Conservation (phyloP, 2,329 filamentous ascomycete species). For the Podosphaera xanthii region DNA sequence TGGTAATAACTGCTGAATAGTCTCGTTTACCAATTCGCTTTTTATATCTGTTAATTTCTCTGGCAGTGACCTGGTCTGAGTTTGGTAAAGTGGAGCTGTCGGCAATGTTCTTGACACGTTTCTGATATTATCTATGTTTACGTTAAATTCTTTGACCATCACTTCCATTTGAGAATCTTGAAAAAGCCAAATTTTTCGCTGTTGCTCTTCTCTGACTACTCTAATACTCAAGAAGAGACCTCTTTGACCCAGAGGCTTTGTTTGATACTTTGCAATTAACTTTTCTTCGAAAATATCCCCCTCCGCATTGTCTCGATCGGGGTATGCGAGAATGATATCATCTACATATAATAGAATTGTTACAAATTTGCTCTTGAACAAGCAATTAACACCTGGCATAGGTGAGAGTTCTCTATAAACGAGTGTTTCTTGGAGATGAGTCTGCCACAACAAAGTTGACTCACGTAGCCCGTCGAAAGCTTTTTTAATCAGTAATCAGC, state of each 20-base stretch:
- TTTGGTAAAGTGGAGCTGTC: neutral
- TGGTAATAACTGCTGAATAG: neutral
- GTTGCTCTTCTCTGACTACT: neutral
- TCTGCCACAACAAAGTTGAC: neutral
- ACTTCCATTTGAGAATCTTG: neutral
- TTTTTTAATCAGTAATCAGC: neutral
- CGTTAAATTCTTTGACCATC: neutral
- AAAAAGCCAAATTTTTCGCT: neutral
- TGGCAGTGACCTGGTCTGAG: neutral
- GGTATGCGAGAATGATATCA: neutral
- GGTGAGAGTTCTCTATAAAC: neutral
- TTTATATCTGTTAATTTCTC: neutral
- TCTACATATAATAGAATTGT: neutral
- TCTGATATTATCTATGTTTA: neutral
- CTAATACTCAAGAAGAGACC: neutral
- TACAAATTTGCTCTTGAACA: neutral
- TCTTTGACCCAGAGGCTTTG: neutral
- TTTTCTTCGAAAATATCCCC: neutral
- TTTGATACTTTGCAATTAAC: neutral
- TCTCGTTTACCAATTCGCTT: neutral
- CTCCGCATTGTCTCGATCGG: neutral
- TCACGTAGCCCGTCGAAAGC: neutral
- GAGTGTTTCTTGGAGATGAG: neutral
- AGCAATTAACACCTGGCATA: constrained; percentile 1
- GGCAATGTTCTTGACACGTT: neutral